Evolutionary conservation across 805 yeast species (phyloP).

Genomic region (Priceomyces carsonii): DNA sequence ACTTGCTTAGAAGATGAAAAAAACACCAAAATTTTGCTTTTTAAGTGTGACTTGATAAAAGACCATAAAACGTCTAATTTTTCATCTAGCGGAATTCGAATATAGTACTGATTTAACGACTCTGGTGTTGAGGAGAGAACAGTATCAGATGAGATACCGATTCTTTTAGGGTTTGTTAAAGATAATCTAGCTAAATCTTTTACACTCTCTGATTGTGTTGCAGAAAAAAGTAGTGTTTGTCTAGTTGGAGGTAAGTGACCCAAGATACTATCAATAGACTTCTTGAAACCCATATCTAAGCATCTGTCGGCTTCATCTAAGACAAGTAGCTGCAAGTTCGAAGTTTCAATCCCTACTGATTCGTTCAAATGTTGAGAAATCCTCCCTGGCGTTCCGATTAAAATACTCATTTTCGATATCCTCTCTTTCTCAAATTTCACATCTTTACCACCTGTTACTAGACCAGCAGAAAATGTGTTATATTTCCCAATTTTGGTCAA

Average conservation of each 20-base stretch:
- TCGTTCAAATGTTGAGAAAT: constrained; percentile 89
- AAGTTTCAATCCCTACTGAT: constrained; percentile 73
- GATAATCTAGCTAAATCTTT: constrained; percentile 81
- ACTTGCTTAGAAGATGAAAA: constrained; percentile 89
- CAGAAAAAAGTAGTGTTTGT: constrained; percentile 84
- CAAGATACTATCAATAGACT: constrained; percentile 77
- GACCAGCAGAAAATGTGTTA: constrained; percentile 79
- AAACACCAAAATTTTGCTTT: constrained; percentile 78
- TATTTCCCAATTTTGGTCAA: constrained; percentile 76
- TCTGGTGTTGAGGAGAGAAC: constrained; percentile 78
- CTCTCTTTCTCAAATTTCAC: constrained; percentile 79
- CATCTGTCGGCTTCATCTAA: constrained; percentile 93
- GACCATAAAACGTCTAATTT: constrained; percentile 86
- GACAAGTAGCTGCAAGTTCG: constrained; percentile 75
- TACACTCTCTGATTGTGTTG: constrained; percentile 84
- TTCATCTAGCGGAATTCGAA: constrained; percentile 69
- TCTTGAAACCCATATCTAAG: constrained; percentile 89
- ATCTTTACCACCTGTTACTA: constrained; percentile 93
- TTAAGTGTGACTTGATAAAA: constrained; percentile 79
- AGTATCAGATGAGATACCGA: constrained; percentile 39
- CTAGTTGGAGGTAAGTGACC: constrained; percentile 75
- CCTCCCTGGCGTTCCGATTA: constrained; percentile 92
- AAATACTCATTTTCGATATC: constrained; percentile 72
- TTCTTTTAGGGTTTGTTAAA: constrained; percentile 56
- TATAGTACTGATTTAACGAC: constrained; percentile 79